Percentiles rank a stretch among this genome's conserved stretches.
phyloP scores from a whole-genome alignment of 306 rosid species.

The Corylus heterophylla region DNA sequence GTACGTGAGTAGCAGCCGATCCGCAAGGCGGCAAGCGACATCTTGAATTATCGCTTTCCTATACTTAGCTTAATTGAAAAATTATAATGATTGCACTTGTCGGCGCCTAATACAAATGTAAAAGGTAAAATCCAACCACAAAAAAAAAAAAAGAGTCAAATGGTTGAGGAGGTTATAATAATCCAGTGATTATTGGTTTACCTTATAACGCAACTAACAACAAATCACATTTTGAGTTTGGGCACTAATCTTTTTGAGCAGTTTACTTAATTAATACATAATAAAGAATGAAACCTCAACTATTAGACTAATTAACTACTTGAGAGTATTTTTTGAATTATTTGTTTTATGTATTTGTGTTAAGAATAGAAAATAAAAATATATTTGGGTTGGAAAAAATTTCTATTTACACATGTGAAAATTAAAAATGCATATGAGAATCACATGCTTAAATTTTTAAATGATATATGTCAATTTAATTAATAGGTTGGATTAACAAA shows the following conservation, averaged over 20 bases:
- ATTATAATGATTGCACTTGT: not conserved
- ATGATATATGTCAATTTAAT: too few species aligned
- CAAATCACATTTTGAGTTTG: slow-evolving; percentile 2
- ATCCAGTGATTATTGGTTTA: not conserved
- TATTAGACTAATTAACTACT: not conserved
- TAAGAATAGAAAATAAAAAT: too few species aligned
- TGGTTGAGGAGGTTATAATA: not conserved
- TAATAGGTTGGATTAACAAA: too few species aligned
- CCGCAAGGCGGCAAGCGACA: not conserved
- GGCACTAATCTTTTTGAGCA: not conserved
- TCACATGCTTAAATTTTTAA: too few species aligned
- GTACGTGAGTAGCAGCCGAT: not conserved
- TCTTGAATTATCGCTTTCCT: not conserved
- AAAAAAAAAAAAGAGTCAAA: not conserved
- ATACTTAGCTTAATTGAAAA: not conserved
- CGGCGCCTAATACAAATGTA: not conserved
- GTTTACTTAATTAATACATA: slow-evolving; percentile 3
- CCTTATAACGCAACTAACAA: not conserved
- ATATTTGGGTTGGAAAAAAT: too few species aligned
- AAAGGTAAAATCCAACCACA: not conserved
- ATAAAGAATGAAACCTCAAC: slow-evolving; percentile 21
- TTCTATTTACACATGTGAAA: too few species aligned
- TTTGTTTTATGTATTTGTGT: too few species aligned
- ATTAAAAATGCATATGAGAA: too few species aligned
- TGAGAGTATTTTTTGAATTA: too few species aligned